Percentiles rank a stretch among this genome's conserved stretches.
These are phyloP conservation scores for Zymoseptoria brevis DNA, from an alignment of 2,329 filamentous ascomycete genomes.

Conservation along the genomic window DNA sequence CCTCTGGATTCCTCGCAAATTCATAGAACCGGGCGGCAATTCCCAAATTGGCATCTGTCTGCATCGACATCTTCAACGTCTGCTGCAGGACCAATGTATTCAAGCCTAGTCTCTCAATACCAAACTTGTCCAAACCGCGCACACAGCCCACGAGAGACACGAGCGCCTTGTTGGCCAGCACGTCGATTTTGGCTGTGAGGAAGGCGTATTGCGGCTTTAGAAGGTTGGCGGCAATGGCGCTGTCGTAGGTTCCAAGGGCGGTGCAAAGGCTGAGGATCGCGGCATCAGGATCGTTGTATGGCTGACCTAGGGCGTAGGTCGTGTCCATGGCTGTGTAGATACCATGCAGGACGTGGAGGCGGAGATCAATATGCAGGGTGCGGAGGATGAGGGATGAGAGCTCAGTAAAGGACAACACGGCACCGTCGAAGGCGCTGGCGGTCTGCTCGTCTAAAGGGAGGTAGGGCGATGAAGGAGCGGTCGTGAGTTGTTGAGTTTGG, in stretches of 20 bases:
- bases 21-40: conserved; percentile 60
- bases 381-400: conserved; percentile 72
- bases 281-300: conserved; percentile 69
- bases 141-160: conserved; percentile 62
- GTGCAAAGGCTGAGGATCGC: conserved; percentile 75
- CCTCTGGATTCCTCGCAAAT: conserved; percentile 52
- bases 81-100: conserved; percentile 94
- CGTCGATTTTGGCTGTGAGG: conserved; percentile 66
- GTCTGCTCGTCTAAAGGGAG: conserved; percentile 83
- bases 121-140: conserved; percentile 74
- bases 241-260: conserved; percentile 79
- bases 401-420: conserved; percentile 72
- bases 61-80: conserved; percentile 81
- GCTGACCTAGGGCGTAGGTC: conserved; percentile 53
- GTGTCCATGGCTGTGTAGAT: conserved; percentile 49
- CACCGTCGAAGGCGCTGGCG: conserved; percentile 78
- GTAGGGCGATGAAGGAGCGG: conserved; percentile 56
- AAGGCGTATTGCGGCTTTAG: conserved; percentile 61
- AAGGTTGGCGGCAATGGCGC: conserved; percentile 66
- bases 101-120: conserved; percentile 79
- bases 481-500: conserved; percentile 9
- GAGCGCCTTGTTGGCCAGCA: conserved; percentile 71
- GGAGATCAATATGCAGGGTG: conserved; percentile 80
- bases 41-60: conserved; percentile 57
- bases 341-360: conserved; percentile 76